Percentiles rank a stretch among this genome's conserved stretches.
Evolutionary conservation across 805 yeast genomes (phyloP).

Genomic region (Kazachstania psychrophila): DNA sequence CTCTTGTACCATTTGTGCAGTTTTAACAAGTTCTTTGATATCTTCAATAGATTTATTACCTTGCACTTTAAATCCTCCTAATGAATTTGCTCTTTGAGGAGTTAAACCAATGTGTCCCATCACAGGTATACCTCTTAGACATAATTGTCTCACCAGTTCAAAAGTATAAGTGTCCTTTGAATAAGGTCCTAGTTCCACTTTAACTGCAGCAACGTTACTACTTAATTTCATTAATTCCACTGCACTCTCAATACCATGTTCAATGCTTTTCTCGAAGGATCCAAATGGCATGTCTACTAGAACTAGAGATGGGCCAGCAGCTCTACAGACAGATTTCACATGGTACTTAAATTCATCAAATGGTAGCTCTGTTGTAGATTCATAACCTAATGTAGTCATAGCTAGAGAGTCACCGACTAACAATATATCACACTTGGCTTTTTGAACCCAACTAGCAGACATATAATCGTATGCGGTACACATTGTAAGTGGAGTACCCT

Average conservation of each 20-base stretch:
- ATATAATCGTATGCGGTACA: slow-evolving; percentile 88
- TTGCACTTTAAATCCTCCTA: slow-evolving; percentile 86
- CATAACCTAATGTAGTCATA: slow-evolving; percentile 81
- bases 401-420: slow-evolving; percentile 90
- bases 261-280: slow-evolving; percentile 54
- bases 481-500: slow-evolving; percentile 37
- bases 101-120: slow-evolving; percentile 89
- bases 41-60: slow-evolving; percentile 46
- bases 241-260: slow-evolving; percentile 65
- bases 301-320: slow-evolving; percentile 52
- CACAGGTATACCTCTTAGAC: slow-evolving; percentile 72
- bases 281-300: slow-evolving; percentile 91
- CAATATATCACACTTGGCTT: slow-evolving; percentile 56
- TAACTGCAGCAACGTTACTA: slow-evolving; percentile 30
- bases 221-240: slow-evolving; percentile 33
- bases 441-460: slow-evolving; percentile 60
- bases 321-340: slow-evolving; percentile 67
- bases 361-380: slow-evolving; percentile 62
- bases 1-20: slow-evolving; percentile 59
- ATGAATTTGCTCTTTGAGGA: slow-evolving; percentile 71
- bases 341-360: slow-evolving; percentile 76
- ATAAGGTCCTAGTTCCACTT: slow-evolving; percentile 66
- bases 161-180: slow-evolving; percentile 37
- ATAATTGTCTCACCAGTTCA: slow-evolving; percentile 45
- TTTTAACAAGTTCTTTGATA: slow-evolving; percentile 51